Evolutionary conservation across 768 basidiomycete genomes (phyloP), one percentile per base, ranked within the genome.

Genomic region (Boletus patriciae): DNA sequence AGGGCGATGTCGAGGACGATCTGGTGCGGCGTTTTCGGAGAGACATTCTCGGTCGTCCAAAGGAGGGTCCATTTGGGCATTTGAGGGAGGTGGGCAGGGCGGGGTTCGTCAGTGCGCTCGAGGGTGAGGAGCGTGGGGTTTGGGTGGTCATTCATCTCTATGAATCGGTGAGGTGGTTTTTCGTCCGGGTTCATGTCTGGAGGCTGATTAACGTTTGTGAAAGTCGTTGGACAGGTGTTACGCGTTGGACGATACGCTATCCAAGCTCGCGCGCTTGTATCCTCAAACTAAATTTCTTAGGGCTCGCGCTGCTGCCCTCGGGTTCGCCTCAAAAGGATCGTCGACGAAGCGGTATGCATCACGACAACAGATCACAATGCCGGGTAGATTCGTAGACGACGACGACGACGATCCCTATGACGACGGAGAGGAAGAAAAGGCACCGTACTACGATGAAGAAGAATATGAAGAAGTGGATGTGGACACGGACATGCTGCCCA

Each of bases 121-220:
- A 93, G 69, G 74, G 80, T 33, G 91, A 91, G 68, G 83, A 82
- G 33, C 76, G 73, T 46, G 82, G 80, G 1, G 79, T 85, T 15
- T 93, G 88, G 88, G 88, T 94, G 12, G 84, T 93, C n/a, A 77
- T 94, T 21, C 92, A 94, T 70, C 77, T 94, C 7, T 94, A 92
- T 65, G 87, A 92, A 63, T 77, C 89, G 47, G 91, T 92, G 71
- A 63, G 87, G 77, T 19, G 18, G 3, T 41, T 19, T 33, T 11
- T 59, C 4, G 27, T 47, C 43, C 27, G 45, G 9, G 33, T 16
- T 36, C 11, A 38, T 7, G 25, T 44, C 18, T 10, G 19, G 34
- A 38, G 38, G 44, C 46, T 70, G 53, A 47, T 50, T 19, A 2
- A 16, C 36, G 13, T 59, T 31, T 38, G 27, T 47, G 21, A 40